Evolutionary conservation across 768 basidiomycete species (phyloP).

Genomic region (Termitomyces sp.): DNA sequence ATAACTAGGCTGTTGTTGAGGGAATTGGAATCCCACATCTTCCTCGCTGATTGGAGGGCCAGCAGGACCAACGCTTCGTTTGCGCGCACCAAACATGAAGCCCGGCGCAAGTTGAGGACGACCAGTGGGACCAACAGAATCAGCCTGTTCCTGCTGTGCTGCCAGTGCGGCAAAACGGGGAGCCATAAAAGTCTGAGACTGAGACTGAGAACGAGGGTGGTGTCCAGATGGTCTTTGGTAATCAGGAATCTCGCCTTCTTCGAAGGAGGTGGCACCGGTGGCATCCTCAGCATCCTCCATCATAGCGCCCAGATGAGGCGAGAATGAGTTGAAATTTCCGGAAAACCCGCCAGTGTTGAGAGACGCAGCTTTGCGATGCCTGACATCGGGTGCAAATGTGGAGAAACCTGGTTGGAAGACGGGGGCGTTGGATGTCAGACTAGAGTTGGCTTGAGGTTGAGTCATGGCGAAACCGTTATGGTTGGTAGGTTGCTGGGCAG

Average conservation of each 20-base stretch:
- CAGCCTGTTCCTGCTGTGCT: constrained; percentile 64
- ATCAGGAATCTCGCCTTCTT: constrained; percentile 80
- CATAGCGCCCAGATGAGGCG: constrained; percentile 80
- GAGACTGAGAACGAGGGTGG: constrained; percentile 71
- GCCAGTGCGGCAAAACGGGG: constrained; percentile 84
- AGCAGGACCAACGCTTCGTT: constrained; percentile 45
- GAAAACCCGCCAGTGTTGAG: constrained; percentile 55
- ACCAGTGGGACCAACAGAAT: constrained; percentile 64
- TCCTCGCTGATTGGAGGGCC: constrained; percentile 79
- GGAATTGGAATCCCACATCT: constrained; percentile 78
- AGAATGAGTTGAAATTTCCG: constrained; percentile 63
- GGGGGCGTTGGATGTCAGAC: constrained; percentile 60
- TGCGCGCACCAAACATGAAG: constrained; percentile 84
- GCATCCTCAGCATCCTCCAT: constrained; percentile 76
- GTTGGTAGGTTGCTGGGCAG: constrained; percentile 44
- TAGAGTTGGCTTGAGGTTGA: constrained; percentile 43
- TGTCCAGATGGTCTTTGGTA: constrained; percentile 49
- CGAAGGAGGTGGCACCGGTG: constrained; percentile 36
- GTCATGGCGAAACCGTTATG: constrained; percentile 41
- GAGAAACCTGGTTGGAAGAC: constrained; percentile 69
- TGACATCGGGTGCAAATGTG: constrained; percentile 52
- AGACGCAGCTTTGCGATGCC: constrained; percentile 81
- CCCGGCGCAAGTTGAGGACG: constrained; percentile 88
- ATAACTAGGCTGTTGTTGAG: constrained; percentile 35
- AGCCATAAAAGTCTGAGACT: constrained; percentile 81